Percentiles rank a stretch among this genome's conserved stretches.
phyloP scores from a whole-genome alignment of 2,329 filamentous ascomycete species.

The Cordyceps farinosa region DNA sequence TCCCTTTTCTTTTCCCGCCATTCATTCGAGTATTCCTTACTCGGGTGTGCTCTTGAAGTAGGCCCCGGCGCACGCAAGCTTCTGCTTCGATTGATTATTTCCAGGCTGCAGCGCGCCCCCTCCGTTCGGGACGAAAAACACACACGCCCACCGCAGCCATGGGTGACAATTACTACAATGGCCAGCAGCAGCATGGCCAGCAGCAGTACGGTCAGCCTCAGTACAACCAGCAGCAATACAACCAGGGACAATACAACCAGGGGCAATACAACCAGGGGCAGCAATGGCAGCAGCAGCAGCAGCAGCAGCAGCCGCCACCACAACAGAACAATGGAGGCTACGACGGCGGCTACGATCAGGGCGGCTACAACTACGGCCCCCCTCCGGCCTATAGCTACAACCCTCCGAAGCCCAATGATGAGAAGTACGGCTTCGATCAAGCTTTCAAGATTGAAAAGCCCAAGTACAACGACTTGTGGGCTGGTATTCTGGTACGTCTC shows the following conservation, averaged over 20 bases:
- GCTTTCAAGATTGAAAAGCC: slow-evolving; percentile 77
- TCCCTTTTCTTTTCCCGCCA: not conserved
- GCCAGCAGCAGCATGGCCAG: slow-evolving; percentile 17
- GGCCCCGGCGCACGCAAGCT: not conserved
- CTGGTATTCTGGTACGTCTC: slow-evolving; percentile 65
- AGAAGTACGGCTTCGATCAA: slow-evolving; percentile 66
- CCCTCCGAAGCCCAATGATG: slow-evolving; percentile 35
- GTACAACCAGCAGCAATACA: slow-evolving; percentile 21
- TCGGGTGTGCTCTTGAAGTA: not conserved
- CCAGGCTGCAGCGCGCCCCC: not conserved
- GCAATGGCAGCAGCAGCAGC: slow-evolving; percentile 26
- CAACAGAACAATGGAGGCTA: slow-evolving; percentile 25
- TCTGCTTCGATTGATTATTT: not conserved
- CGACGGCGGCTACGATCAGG: slow-evolving; percentile 14
- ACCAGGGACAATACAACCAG: slow-evolving; percentile 22
- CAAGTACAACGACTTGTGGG: slow-evolving; percentile 92
- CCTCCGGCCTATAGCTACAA: slow-evolving; percentile 35
- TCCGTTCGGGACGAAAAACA: not conserved
- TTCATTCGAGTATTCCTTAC: not conserved
- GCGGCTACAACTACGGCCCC: slow-evolving; percentile 27
- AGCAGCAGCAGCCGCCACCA: slow-evolving; percentile 28
- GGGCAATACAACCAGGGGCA: slow-evolving; percentile 24
- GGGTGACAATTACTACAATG: slow-evolving; percentile 34
- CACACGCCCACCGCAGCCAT: slow-evolving; percentile 24
- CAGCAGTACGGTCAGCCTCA: slow-evolving; percentile 18